Conservation (phyloP, 805 yeast species). For the Dipodascopsis uninucleata region DNA sequence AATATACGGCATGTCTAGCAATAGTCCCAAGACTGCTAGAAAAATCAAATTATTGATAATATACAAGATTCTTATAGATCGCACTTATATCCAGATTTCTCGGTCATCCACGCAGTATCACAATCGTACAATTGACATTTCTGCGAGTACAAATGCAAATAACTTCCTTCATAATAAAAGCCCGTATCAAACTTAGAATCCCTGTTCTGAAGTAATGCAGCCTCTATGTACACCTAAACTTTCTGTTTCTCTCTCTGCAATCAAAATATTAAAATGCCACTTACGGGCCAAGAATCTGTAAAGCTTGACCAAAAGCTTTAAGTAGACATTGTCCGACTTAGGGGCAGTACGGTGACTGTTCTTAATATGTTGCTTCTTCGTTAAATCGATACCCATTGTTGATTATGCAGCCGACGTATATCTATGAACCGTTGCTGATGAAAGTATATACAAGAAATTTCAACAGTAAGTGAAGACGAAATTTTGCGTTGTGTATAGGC, state of each 20-base stretch:
- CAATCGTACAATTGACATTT: no score
- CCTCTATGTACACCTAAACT: no score
- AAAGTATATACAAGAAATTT: not conserved
- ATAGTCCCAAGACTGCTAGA: not conserved
- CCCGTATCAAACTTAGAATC: no score
- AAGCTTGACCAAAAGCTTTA: conserved; percentile 94
- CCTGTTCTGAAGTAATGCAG: no score
- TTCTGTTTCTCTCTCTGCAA: not conserved
- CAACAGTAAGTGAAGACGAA: not conserved
- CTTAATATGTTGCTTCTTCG: conserved; percentile 93
- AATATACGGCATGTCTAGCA: not conserved
- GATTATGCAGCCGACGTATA: not conserved
- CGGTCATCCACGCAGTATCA: no score
- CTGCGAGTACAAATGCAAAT: no score
- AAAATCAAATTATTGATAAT: not conserved
- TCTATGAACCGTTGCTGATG: not conserved
- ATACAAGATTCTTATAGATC: no score
- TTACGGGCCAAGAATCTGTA: conserved; percentile 99
- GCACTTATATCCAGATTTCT: no score
- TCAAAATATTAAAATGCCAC: conserved; percentile 41
- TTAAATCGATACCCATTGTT: conserved; percentile 58
- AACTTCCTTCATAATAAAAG: no score
- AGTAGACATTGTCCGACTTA: conserved; percentile 98
- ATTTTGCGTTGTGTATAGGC: no score
- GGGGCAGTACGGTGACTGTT: conserved; percentile 98